Percentiles rank a stretch among this genome's conserved stretches.
These are phyloP conservation scores for Simplicillium aogashimaense DNA, from an alignment of 2,329 filamentous ascomycete species.

Conservation along the genomic window DNA sequence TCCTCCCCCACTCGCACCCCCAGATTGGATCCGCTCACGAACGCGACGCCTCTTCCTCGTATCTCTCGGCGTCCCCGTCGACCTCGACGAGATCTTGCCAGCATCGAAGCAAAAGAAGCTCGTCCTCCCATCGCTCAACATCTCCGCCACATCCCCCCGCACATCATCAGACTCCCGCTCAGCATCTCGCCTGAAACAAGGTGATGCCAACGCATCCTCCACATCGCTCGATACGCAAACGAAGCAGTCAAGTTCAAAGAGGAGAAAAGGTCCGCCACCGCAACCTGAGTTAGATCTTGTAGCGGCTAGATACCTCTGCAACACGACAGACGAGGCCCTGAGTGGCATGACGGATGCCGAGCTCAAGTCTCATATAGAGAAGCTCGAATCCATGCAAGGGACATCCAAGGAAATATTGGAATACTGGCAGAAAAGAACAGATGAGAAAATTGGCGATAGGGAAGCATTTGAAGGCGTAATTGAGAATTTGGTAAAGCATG, in stretches of 20 bases:
- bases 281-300: slow-evolving; percentile 72
- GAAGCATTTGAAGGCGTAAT: slow-evolving; percentile 95
- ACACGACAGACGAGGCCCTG: slow-evolving; percentile 75
- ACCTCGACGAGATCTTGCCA: slow-evolving; percentile 93
- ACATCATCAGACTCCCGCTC: slow-evolving; percentile 45
- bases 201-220: slow-evolving; percentile 42
- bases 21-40: slow-evolving; percentile 94
- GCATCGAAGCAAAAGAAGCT: slow-evolving; percentile 98
- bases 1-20: slow-evolving; percentile 85
- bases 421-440: slow-evolving; percentile 79
- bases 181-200: slow-evolving; percentile 33
- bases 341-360: slow-evolving; percentile 70
- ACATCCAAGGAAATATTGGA: slow-evolving; percentile 68
- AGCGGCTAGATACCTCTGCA: slow-evolving; percentile 66
- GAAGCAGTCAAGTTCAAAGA: slow-evolving; percentile 32
- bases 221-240: slow-evolving; percentile 51
- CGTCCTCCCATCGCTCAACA: slow-evolving; percentile 79
- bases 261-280: slow-evolving; percentile 49
- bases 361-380: slow-evolving; percentile 59
- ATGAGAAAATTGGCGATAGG: slow-evolving; percentile 80
- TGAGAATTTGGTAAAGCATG: slow-evolving; percentile 90
- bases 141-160: slow-evolving; percentile 45
- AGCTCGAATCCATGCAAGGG: slow-evolving; percentile 59
- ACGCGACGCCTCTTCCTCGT: slow-evolving; percentile 93
- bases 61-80: slow-evolving; percentile 88